Percentiles rank a stretch among this genome's conserved stretches.
Conservation (phyloP, 1,284 basidiomycete genomes). For the Apiotrichum porosum region DNA sequence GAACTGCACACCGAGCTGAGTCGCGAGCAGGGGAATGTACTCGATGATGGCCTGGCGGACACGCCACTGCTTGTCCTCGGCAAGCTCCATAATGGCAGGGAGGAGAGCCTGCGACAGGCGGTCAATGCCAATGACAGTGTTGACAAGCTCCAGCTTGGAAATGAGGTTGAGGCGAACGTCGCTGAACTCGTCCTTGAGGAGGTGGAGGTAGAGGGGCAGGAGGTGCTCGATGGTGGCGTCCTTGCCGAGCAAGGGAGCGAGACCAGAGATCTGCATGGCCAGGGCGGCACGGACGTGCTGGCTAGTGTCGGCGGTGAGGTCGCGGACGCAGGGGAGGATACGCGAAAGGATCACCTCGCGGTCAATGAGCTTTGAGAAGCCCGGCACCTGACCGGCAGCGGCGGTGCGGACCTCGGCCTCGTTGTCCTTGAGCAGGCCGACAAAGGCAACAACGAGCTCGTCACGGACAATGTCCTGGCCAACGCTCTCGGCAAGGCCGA, state of each 20-base stretch:
- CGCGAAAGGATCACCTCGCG: conserved; percentile 89
- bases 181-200: conserved; percentile 98
- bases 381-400: conserved; percentile 92
- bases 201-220: conserved; percentile 91
- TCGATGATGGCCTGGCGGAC: conserved; percentile 99
- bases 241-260: conserved; percentile 90
- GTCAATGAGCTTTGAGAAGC: conserved; percentile 91
- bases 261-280: conserved; percentile 94
- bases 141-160: conserved; percentile 96
- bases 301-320: conserved; percentile 86
- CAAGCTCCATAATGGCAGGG: conserved; percentile 95
- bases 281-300: conserved; percentile 97
- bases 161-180: conserved; percentile 98
- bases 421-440: conserved; percentile 93
- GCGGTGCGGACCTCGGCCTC: conserved; percentile 98
- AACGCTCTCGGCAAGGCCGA: conserved; percentile 83
- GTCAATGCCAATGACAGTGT: conserved; percentile 96
- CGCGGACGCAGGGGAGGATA: conserved; percentile 93
- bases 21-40: conserved; percentile 93
- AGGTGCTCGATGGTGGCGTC: conserved; percentile 94
- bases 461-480: conserved; percentile 88
- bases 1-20: conserved; percentile 92
- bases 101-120: conserved; percentile 91
- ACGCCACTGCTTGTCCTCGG: conserved; percentile 99
- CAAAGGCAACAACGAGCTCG: conserved; percentile 89